These are phyloP conservation scores for Priceomyces medius DNA, from an alignment of 805 yeast species.

Conservation along the genomic window DNA sequence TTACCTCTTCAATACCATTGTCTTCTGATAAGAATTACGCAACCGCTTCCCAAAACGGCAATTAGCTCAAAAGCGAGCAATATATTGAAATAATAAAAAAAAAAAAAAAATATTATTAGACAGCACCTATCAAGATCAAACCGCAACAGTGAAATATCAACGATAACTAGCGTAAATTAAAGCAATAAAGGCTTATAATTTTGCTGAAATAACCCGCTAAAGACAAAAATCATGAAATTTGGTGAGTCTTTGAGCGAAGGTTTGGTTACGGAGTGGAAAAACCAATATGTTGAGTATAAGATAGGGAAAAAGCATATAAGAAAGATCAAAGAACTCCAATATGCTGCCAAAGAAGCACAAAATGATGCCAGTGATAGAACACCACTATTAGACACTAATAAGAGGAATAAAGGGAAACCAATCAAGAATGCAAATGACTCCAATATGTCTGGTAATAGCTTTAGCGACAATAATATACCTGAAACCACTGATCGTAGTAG, in stretches of 20 bases:
- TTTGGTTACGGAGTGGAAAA: constrained; percentile 85
- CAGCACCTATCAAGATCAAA: no score
- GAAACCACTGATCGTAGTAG: neutral
- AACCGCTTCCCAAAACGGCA: no score
- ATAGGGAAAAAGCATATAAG: constrained; percentile 55
- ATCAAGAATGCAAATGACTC: neutral
- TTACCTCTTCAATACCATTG: no score
- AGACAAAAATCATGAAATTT: constrained; percentile 66
- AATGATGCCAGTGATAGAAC: constrained; percentile 21
- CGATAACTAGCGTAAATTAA: no score
- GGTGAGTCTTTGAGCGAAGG: constrained; percentile 66
- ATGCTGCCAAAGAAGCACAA: constrained; percentile 9
- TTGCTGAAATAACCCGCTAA: no score
- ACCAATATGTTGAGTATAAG: constrained; percentile 73
- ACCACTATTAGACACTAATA: constrained; percentile 20
- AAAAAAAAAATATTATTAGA: no score
- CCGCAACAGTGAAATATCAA: no score
- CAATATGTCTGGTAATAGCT: neutral
- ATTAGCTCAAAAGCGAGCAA: no score
- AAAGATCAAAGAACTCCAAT: constrained; percentile 21
- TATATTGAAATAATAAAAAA: no score
- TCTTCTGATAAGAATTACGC: no score
- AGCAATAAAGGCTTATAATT: no score
- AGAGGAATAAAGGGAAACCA: neutral
- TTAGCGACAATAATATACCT: neutral